Evolutionary conservation across 345 rosid species (phyloP), one percentile per base, ranked within the genome.

Genomic region (Crucihimalaya himalaica): DNA sequence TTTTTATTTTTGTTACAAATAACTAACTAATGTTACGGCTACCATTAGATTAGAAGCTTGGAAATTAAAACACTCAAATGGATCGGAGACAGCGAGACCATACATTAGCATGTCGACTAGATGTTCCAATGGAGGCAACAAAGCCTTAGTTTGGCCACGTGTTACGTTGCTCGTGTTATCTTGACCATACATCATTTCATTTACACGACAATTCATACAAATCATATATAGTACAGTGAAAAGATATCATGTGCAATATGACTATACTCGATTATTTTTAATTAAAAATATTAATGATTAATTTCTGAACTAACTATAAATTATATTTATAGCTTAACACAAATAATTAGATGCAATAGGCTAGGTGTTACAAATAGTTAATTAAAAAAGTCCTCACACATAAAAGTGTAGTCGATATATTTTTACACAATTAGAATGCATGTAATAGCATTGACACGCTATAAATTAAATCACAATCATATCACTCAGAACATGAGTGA

Each of bases 51-150:
- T 15, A 18, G 1, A 64, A 46, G 42, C 3, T 56, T 40, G 11
- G 28, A 25, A 15, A 54, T 12, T 15, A 19, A 51, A 54, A 23
- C 13, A 39, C 43, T 68, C 14, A 16, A 45, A 80, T 68, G 68
- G 58, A 51, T 12, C 40, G 16, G 63, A 68, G 56, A 60, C 73
- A 67, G 63, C 79, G 69, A 75, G 74, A 76, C 74, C 66, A 63
- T 43, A 68, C 47, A 46, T 54, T 42, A 70, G n/a, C 70, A 69
- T 76, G 79, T 76, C 79, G 58, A 68, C 23, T 54, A 3, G 65
- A 62, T 76, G 79, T 76, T 76, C 75, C 70, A 54, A 46, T 4
- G 43, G 70, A 76, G 65, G 79, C 52, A 68, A 76, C 79, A 69
- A 53, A 13, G 45, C 51, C 14, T 62, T 62, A 54, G 59, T 63